Conservation (phyloP, 2,329 filamentous ascomycete species). For the Penicillium expansum region DNA sequence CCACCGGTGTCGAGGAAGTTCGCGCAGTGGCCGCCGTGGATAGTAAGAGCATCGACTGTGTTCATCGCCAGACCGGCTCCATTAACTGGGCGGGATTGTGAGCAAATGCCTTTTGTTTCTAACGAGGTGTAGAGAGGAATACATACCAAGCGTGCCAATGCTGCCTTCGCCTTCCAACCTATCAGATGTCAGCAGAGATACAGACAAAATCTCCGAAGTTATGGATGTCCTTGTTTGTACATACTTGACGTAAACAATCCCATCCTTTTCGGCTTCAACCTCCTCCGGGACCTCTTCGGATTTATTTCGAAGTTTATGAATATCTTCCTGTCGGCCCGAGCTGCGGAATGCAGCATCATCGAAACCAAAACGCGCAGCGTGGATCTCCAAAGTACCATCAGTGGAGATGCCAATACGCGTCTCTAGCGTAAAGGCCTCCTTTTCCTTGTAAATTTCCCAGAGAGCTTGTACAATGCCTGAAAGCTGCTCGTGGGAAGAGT, state of each 20-base stretch:
- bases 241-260: slow-evolving; percentile 75
- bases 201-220: background rate
- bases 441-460: slow-evolving; percentile 58
- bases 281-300: slow-evolving; percentile 55
- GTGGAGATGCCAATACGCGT: slow-evolving; percentile 47
- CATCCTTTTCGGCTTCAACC: slow-evolving; percentile 62
- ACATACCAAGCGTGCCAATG: slow-evolving; percentile 67
- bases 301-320: slow-evolving; percentile 58
- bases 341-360: slow-evolving; percentile 68
- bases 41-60: slow-evolving; percentile 73
- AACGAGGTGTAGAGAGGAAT: background rate
- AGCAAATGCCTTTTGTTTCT: background rate
- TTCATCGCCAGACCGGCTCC: slow-evolving; percentile 90
- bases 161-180: slow-evolving; percentile 53
- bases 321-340: slow-evolving; percentile 58
- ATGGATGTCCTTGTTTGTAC: background rate
- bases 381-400: slow-evolving; percentile 50
- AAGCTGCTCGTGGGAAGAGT: slow-evolving; percentile 46
- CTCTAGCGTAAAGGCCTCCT: slow-evolving; percentile 64
- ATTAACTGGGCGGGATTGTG: slow-evolving; percentile 57
- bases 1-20: slow-evolving; percentile 91
- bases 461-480: slow-evolving; percentile 54
- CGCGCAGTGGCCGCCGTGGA: slow-evolving; percentile 65
- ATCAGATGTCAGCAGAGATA: slow-evolving; percentile 10
- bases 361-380: slow-evolving; percentile 60